Percentiles rank a stretch among this genome's conserved stretches.
phyloP scores from a whole-genome alignment of 177 flowering plant species.

The Vitis hybrid region DNA sequence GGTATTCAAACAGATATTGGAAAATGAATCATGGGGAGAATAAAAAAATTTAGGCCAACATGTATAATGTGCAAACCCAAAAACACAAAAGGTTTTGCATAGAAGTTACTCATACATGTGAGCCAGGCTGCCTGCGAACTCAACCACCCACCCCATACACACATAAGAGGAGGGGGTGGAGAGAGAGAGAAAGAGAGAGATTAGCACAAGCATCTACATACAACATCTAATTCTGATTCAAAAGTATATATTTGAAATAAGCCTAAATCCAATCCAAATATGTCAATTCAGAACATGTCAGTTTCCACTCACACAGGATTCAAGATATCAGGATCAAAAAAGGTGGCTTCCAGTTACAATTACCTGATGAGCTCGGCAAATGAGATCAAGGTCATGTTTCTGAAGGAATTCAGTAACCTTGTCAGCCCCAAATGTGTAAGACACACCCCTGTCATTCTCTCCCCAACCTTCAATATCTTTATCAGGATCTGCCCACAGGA shows the following conservation, averaged over 20 bases:
- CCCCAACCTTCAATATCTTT: slow-evolving; percentile 67
- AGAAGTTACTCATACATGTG: no score
- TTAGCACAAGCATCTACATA: not conserved
- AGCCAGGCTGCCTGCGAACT: no score
- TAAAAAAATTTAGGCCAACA: no score
- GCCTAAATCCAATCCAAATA: not conserved
- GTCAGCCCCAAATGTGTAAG: slow-evolving; percentile 69
- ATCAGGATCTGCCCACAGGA: slow-evolving; percentile 75
- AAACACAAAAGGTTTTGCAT: no score
- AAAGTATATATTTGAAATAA: no score
- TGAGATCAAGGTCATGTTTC: slow-evolving; percentile 64
- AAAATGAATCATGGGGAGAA: no score
- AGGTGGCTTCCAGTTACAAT: not conserved
- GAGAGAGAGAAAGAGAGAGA: not conserved
- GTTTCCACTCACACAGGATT: not conserved
- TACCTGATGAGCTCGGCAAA: slow-evolving; percentile 78
- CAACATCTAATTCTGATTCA: not conserved
- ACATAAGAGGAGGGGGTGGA: no score
- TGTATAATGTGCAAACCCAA: no score
- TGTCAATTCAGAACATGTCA: not conserved
- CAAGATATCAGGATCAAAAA: not conserved
- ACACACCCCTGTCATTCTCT: slow-evolving; percentile 71
- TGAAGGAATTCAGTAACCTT: slow-evolving; percentile 57
- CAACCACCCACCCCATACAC: no score
- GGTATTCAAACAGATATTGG: no score